phyloP scores from a whole-genome alignment of 2,329 filamentous ascomycete species.

The Cladosporium sp. region DNA sequence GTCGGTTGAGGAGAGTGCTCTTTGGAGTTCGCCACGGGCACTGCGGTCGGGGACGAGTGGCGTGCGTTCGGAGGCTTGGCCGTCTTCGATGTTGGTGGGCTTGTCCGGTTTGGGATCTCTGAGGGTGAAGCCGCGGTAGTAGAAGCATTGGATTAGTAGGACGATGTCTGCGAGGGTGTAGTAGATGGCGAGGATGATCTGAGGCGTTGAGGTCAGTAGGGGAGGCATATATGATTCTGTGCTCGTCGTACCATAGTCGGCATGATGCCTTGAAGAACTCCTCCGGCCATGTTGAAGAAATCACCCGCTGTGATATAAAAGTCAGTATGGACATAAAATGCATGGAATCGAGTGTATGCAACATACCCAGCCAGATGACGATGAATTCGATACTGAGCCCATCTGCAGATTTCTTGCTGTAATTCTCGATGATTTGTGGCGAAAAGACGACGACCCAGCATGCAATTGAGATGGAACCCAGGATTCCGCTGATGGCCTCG shows the following conservation, averaged over 20 bases:
- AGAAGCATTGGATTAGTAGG: conserved; percentile 84
- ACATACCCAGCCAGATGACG: conserved; percentile 68
- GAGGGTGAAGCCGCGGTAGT: conserved; percentile 84
- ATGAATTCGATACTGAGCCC: conserved; percentile 89
- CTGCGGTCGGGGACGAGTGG: conserved; percentile 31
- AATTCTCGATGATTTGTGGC: conserved; percentile 94
- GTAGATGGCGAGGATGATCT: conserved; percentile 87
- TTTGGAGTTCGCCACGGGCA: conserved; percentile 22
- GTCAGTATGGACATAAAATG: background rate
- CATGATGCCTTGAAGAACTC: conserved; percentile 81
- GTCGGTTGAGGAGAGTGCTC: conserved; percentile 17
- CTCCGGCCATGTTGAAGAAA: conserved; percentile 95
- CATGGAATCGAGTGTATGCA: too few species aligned
- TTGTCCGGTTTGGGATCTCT: conserved; percentile 59
- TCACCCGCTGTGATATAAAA: conserved; percentile 60
- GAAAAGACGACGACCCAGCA: conserved; percentile 98
- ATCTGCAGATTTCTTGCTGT: conserved; percentile 76
- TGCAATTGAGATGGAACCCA: conserved; percentile 90
- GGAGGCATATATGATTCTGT: background rate
- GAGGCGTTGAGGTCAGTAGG: background rate
- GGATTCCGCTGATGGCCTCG: conserved; percentile 87
- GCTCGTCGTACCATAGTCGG: conserved; percentile 69
- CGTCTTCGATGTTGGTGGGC: conserved; percentile 19
- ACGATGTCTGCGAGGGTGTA: conserved; percentile 91
- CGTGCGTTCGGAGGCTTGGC: conserved; percentile 29